Evolutionary conservation across 2,329 filamentous ascomycete genomes (phyloP), one percentile per base, ranked within the genome.

Genomic region (Elsinoe australis): DNA sequence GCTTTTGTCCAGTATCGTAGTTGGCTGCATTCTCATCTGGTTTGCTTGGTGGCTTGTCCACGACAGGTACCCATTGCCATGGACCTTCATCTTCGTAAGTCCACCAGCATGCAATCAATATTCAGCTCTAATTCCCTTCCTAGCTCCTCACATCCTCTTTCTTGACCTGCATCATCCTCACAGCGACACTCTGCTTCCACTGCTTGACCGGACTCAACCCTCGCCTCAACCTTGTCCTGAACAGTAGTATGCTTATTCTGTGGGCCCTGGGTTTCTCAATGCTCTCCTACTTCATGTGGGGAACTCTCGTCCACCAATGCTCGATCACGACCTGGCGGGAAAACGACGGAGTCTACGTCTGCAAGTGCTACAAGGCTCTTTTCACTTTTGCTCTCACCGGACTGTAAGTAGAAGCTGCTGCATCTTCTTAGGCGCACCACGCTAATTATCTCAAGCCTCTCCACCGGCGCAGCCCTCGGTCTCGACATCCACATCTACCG

Each of bases 41-140:
- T 80, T 80, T 61, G 69, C 75, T 53, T 72, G 67, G 54, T 71
- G 78, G 54, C 67, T 80, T 17, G 67, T 67, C 15, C 64, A 67
- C 35, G 73, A 74, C 52, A 61, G 70, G 41, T 76, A 71, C 61
- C 68, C 66, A 36, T 64, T 76, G 3, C 78, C 78, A 0, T 80
- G 75, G 71, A 76, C 76, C 2, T 80, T 80, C 57, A 67, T 80
- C 14, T 62, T 79, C 52, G 76, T 80, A 68, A 53, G 70, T 55
- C 29, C 18, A n/a, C 14, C 17, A 5, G 18, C 28, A 32, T 22
- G 1, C 41, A 29, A 35, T 15, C 17, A 10, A 7, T 32, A 26
- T 5, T 15, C 22, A 28, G 7, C 6, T 18, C 46, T 53, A 26
- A 44, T 32, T 28, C 22, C 9, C 26, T n/a, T 12, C 15, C 35